Conservation (phyloP, 2,329 filamentous ascomycete genomes). For the Diaporthe ampelina region DNA sequence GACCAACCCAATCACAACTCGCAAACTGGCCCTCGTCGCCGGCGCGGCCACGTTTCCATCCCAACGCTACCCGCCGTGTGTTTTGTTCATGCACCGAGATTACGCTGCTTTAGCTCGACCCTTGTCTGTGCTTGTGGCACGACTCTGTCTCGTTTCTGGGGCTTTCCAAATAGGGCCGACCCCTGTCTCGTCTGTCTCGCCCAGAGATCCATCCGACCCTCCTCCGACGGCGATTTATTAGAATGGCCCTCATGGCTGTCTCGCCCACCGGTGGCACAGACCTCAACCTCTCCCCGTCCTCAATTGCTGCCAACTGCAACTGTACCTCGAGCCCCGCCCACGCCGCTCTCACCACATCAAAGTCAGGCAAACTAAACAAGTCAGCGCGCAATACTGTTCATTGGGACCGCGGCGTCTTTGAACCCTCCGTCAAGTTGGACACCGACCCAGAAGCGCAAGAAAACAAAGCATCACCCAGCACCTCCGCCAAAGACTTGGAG, state of each 20-base stretch:
- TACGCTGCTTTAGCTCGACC: conserved; percentile 26
- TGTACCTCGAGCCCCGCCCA: conserved; percentile 13
- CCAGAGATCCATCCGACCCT: conserved; percentile 27
- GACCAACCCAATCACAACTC: conserved; percentile 8
- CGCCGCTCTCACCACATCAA: background rate
- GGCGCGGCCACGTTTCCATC: conserved; percentile 30
- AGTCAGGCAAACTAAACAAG: conserved; percentile 1
- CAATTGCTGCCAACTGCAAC: conserved; percentile 11
- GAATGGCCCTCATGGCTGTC: conserved; percentile 31
- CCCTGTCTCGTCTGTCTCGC: conserved; percentile 33
- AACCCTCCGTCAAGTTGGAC: conserved; percentile 32
- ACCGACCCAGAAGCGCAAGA: conserved; percentile 11
- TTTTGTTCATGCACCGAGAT: conserved; percentile 33
- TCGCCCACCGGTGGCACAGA: conserved; percentile 30
- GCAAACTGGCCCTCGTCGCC: conserved; percentile 5
- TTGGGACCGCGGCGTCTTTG: conserved; percentile 30
- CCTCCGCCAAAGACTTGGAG: conserved; percentile 10
- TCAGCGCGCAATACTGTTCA: conserved; percentile 37
- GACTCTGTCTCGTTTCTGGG: conserved; percentile 34
- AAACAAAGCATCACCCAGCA: background rate
- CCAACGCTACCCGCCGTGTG: conserved; percentile 16
- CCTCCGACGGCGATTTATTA: conserved; percentile 36
- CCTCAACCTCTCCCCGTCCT: conserved; percentile 33
- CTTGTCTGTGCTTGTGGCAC: conserved; percentile 34
- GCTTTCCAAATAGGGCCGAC: conserved; percentile 15